These are phyloP conservation scores for Diatrype stigma DNA, from an alignment of 2,329 filamentous ascomycete genomes.

Conservation along the genomic window DNA sequence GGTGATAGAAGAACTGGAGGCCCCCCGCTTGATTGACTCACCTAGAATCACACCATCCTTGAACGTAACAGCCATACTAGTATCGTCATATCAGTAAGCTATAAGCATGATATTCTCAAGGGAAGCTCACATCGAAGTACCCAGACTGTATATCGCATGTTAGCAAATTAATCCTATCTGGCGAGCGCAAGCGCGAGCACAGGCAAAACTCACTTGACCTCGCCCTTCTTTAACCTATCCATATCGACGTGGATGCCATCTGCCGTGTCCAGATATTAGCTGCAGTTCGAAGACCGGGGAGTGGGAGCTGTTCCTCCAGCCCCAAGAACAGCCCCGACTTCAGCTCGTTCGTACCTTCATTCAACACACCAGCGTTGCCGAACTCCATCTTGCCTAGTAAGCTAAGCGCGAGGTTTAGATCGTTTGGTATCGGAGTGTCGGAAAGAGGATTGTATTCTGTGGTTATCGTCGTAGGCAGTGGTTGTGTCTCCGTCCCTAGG, in stretches of 20 bases:
- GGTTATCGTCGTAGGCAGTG: background rate
- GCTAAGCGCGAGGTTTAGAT: background rate
- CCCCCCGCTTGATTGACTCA: slow-evolving; percentile 37
- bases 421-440: background rate
- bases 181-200: no score
- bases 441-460: background rate
- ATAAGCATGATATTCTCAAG: background rate
- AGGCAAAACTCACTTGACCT: slow-evolving; percentile 78
- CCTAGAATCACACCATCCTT: slow-evolving; percentile 94
- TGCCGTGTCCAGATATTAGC: slow-evolving; percentile 36
- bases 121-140: slow-evolving; percentile 83
- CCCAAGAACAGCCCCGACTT: no score
- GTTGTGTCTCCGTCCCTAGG: background rate
- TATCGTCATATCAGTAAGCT: slow-evolving; percentile 10
- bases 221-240: slow-evolving; percentile 96
- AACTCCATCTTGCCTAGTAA: slow-evolving; percentile 52
- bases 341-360: slow-evolving; percentile 50
- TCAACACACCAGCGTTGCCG: slow-evolving; percentile 57
- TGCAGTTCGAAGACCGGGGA: slow-evolving; percentile 3
- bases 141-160: slow-evolving; percentile 57
- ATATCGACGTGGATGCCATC: slow-evolving; percentile 99
- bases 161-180: slow-evolving; percentile 25
- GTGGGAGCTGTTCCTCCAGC: slow-evolving; percentile 14
- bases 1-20: no score
- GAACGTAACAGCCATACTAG: slow-evolving; percentile 98